Evolutionary conservation across 2,329 filamentous ascomycete species (phyloP).

Genomic region (Botrytis elliptica): DNA sequence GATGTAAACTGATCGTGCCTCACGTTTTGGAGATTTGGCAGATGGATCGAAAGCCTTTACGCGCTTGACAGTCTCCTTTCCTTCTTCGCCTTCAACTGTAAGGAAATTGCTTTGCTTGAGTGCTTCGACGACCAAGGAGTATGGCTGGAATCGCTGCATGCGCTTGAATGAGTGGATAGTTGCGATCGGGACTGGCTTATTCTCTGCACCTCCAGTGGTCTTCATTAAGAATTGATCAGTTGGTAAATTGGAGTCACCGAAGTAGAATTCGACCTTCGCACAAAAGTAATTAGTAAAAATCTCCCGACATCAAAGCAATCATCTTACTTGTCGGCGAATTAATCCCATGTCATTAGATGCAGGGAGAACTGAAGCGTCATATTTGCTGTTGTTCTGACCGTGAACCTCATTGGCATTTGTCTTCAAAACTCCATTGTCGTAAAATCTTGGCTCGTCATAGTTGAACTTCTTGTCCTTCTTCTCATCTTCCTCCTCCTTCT

Average conservation of each 20-base stretch:
- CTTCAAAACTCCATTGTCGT: slow-evolving; percentile 33
- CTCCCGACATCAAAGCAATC: background rate
- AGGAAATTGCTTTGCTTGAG: slow-evolving; percentile 75
- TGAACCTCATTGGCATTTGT: slow-evolving; percentile 33
- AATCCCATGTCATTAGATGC: slow-evolving; percentile 61
- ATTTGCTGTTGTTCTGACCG: slow-evolving; percentile 49
- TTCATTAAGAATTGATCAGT: slow-evolving; percentile 85
- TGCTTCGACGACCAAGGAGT: slow-evolving; percentile 77
- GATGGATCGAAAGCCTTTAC: slow-evolving; percentile 66
- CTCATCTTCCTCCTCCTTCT: slow-evolving; percentile 21
- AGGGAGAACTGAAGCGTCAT: slow-evolving; percentile 53
- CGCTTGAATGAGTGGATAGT: slow-evolving; percentile 86
- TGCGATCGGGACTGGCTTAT: slow-evolving; percentile 77
- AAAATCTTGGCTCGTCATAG: slow-evolving; percentile 21
- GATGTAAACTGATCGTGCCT: slow-evolving; percentile 78
- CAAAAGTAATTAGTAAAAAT: slow-evolving; percentile 21
- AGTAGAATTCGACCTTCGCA: slow-evolving; percentile 87
- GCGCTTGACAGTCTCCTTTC: slow-evolving; percentile 70
- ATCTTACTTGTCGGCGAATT: slow-evolving; percentile 63
- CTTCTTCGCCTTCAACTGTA: slow-evolving; percentile 70
- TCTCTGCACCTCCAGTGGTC: slow-evolving; percentile 72
- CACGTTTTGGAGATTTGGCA: slow-evolving; percentile 54
- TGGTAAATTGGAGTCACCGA: slow-evolving; percentile 85
- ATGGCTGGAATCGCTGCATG: slow-evolving; percentile 92
- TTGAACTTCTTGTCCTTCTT: slow-evolving; percentile 19